A percentile compares a stretch with the other conserved stretches of the same genome.
Conservation (phyloP, 768 basidiomycete species). For the Tulasnella calospora region DNA sequence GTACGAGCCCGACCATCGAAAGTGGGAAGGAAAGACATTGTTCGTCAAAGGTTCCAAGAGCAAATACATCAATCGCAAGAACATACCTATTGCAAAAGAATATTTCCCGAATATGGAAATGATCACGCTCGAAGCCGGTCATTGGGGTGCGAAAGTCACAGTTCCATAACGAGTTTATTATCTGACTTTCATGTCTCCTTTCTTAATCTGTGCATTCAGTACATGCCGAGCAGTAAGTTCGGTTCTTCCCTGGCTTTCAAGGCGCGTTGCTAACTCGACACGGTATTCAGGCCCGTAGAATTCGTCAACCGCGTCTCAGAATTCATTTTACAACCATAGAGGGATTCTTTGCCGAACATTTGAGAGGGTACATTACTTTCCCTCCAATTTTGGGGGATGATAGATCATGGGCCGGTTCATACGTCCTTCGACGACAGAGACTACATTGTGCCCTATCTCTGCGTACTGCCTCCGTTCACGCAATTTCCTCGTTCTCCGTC, state of each 20-base stretch:
- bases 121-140: conserved; percentile 64
- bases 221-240: conserved; percentile 67
- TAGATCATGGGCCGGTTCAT: not conserved
- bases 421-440: too few relatives aligned
- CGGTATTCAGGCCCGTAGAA: conserved; percentile 36
- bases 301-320: conserved; percentile 39
- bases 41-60: conserved; percentile 77
- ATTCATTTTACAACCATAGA: conserved; percentile 33
- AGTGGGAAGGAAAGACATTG: conserved; percentile 57
- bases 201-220: conserved; percentile 47
- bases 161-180: not conserved
- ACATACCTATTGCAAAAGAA: conserved; percentile 52
- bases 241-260: too few relatives aligned
- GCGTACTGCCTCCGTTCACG: too few relatives aligned
- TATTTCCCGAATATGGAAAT: conserved; percentile 72
- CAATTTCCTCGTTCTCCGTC: too few relatives aligned
- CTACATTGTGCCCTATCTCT: too few relatives aligned
- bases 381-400: not conserved
- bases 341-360: not conserved
- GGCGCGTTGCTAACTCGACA: too few relatives aligned
- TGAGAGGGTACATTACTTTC: not conserved
- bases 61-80: conserved; percentile 72
- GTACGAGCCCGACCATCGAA: conserved; percentile 51
- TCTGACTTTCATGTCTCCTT: conserved; percentile 2
- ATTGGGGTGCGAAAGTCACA: conserved; percentile 68